Evolutionary conservation across 345 rosid species (phyloP), one percentile per base, ranked within the genome.

Genomic region (Angophora floribunda): DNA sequence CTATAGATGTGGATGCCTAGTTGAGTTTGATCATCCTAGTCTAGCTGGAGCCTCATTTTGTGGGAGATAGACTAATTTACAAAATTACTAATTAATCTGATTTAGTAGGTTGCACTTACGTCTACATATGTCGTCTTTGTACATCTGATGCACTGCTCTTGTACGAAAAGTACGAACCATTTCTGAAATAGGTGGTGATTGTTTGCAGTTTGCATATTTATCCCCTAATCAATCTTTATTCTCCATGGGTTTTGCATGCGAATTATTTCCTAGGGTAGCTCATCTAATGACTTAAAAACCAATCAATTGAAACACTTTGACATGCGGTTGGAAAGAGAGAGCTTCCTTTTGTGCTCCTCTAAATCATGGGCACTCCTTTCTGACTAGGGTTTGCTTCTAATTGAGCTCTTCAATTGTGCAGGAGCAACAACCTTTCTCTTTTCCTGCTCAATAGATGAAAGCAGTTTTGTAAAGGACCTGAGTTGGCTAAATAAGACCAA

Each of bases 401-500:
- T 22, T 24, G 17, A 26, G 24, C 52, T 47, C 11, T 88, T 36
- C 30, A 87, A 87, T 88, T 30, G 24, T 90, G 91, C 91, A 95
- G 99, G 95, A 95, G 52, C 85, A 85, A 28, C 90, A 90, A 41
- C 97, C 97, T 44, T 92, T 88, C 45, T 9, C 57, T 94, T 87
- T 88, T 91, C 94, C 45, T 89, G 93, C 90, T 90, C 96, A 15
- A 93, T 96, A 32, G 91, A 90, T 85, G 94, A 92, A 7, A 86
- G 93, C 12, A 93, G 92, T 91, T 89, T 90, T 88, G 90, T 93
- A 84, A 97, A 95, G 94, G 98, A 94, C 90, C 82, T 98, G 50
- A 89, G 88, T 30, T 98, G 99, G 99, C 91, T 93, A 51, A 94
- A 91, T 91, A 93, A 93, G 87, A 88, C 9, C 45, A 22, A 94